Base-by-base conservation (phyloP, 768 basidiomycete species). In the Phaffia australis region DNA sequence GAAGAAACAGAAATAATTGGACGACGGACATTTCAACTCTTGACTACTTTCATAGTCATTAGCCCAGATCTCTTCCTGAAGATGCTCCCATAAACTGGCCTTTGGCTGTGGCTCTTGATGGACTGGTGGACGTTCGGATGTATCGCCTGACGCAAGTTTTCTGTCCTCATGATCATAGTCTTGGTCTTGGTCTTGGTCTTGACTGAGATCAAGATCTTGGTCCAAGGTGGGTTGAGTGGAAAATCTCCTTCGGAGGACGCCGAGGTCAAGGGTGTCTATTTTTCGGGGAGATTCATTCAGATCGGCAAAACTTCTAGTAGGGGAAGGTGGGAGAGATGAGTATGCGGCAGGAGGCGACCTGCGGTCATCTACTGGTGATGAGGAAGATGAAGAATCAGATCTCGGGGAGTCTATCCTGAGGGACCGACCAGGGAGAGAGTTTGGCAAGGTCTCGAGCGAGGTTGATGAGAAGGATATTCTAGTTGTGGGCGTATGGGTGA, bases 41-140 rank as follows among this genome's bases (percentile, higher is more conserved):
- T 94, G 89, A 70, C 91, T 89, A 0, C 87, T 89, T 75, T 94
- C 90, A 74, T 90, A 89, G 76, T 94, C 89, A n/a, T 88, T 91
- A 0, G 87, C 89, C 9, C 92, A 78, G 7, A 93, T 80, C 72
- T 94, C 91, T 73, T 92, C 89, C 18, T 85, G 80, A 25, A 94
- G 81, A 75, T 94, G 93, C 69, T 93, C 91, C 91, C 91, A 94
- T 25, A 94, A 27, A 46, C 60, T 67, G 47, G 21, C 47, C 49
- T 30, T 51, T 54, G 47, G 23, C 8, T 21, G 27, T 16, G 42
- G 64, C 23, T 21, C 46, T 19, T 56, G 48, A 16, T 32, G 47
- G 7, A 32, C 25, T 11, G 27, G 9, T 23, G 23, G 35, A 16
- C 54, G 55, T n/a, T 65, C 64, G 49, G 29, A 35, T 1, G 23